phyloP scores from a whole-genome alignment of 1,284 basidiomycete species.

The Cystobasidiaceae sp. region DNA sequence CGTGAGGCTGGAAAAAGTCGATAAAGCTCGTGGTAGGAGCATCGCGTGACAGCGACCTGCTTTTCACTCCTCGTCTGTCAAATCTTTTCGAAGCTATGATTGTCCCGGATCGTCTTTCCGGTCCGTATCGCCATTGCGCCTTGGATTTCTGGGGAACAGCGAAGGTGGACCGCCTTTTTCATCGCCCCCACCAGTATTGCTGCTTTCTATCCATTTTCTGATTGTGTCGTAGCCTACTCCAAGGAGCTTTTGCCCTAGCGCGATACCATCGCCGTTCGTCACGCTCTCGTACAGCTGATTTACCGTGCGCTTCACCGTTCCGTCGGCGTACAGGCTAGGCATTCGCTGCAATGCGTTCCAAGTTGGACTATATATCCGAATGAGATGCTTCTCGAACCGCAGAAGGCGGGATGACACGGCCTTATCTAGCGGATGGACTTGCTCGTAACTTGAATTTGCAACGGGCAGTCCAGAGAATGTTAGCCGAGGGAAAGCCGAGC shows the following conservation, averaged over 20 bases:
- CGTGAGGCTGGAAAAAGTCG: neutral
- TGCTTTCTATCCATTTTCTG: slow-evolving; percentile 9
- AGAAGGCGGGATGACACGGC: slow-evolving; percentile 1
- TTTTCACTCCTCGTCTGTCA: too few relatives aligned
- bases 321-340: slow-evolving; percentile 16
- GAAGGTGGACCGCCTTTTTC: neutral
- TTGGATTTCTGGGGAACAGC: neutral
- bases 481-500: too few relatives aligned
- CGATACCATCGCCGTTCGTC: slow-evolving; percentile 21
- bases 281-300: slow-evolving; percentile 15
- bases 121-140: too few relatives aligned
- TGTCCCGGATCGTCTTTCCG: too few relatives aligned
- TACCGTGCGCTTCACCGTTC: neutral
- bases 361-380: slow-evolving; percentile 23
- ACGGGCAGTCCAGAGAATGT: too few relatives aligned
- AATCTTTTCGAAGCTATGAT: too few relatives aligned
- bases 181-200: slow-evolving; percentile 1
- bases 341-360: slow-evolving; percentile 18
- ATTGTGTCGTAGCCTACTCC: slow-evolving; percentile 8
- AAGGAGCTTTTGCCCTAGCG: slow-evolving; percentile 6
- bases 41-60: neutral
- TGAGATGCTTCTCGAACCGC: slow-evolving; percentile 15
- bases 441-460: slow-evolving; percentile 14
- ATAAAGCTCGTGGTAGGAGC: neutral
- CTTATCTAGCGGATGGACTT: slow-evolving; percentile 5